Percentiles rank a stretch among this genome's conserved stretches.
Conservation (phyloP, 1,284 basidiomycete genomes). For the Malassezia equina region DNA sequence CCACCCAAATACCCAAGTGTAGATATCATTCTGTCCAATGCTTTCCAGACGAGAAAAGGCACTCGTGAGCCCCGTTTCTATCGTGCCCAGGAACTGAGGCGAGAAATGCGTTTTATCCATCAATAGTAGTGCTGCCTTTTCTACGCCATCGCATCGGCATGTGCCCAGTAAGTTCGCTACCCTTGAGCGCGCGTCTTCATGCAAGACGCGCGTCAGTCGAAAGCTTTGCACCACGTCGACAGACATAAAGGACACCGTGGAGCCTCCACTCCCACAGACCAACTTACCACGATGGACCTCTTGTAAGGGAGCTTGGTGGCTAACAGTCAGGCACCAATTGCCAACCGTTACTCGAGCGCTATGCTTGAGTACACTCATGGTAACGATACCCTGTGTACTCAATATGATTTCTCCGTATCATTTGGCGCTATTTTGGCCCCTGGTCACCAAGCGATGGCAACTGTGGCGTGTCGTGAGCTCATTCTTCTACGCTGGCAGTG, state of each 20-base stretch:
- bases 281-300: constrained; percentile 8
- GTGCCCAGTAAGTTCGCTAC: constrained; percentile 23
- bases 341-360: constrained; percentile 73
- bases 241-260: neutral
- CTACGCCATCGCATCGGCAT: neutral
- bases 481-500: constrained; percentile 60
- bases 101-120: constrained; percentile 43
- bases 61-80: neutral
- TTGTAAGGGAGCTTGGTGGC: neutral
- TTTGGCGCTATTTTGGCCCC: constrained; percentile 55
- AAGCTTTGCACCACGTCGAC: constrained; percentile 24
- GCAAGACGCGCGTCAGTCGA: constrained; percentile 23
- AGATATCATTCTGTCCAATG: constrained; percentile 44
- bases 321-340: constrained; percentile 54
- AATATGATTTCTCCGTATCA: constrained; percentile 56
- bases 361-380: constrained; percentile 56
- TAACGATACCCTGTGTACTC: constrained; percentile 59
- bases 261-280: neutral
- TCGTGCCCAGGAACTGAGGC: constrained; percentile 16
- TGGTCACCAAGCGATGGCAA: constrained; percentile 53
- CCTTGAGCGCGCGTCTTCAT: constrained; percentile 26
- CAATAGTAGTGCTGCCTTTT: constrained; percentile 29
- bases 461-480: constrained; percentile 67
- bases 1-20: constrained; percentile 42
- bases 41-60: constrained; percentile 15